Percentiles rank a stretch among this genome's conserved stretches.
phyloP scores from a whole-genome alignment of 495 filamentous ascomycete genomes.

The Bombardia bombarda region DNA sequence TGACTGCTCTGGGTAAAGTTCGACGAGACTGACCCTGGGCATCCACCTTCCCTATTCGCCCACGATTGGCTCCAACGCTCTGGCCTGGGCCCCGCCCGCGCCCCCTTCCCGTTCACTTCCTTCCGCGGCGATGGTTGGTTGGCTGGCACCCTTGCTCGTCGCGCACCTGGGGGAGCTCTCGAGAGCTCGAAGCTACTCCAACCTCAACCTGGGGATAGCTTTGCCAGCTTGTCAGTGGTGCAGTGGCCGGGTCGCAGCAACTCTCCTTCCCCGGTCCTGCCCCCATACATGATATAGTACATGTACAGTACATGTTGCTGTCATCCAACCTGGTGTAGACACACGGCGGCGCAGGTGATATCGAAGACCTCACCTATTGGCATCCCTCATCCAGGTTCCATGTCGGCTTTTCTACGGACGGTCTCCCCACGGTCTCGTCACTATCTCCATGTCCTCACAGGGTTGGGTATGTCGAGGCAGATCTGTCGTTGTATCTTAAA shows the following conservation, averaged over 20 bases:
- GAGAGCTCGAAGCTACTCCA: background rate
- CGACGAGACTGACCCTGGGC: no score
- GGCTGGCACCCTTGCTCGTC: background rate
- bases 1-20: no score
- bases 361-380: background rate
- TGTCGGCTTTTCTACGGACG: no score
- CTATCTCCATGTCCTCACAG: no score
- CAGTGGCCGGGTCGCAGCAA: constrained; percentile 2
- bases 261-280: background rate
- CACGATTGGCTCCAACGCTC: background rate
- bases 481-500: background rate
- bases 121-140: background rate
- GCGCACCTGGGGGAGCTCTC: background rate
- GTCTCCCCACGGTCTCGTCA: no score
- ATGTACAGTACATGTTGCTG: background rate
- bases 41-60: no score
- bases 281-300: background rate
- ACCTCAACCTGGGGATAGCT: background rate
- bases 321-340: constrained; percentile 7
- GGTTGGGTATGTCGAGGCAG: background rate
- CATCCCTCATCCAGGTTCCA: background rate
- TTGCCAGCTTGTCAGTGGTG: background rate
- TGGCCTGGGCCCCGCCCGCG: background rate
- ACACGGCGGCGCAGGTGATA: constrained; percentile 5
- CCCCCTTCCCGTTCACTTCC: background rate